Percentiles rank a stretch among this genome's conserved stretches.
phyloP scores from a whole-genome alignment of 768 basidiomycete species.

The Rhodotorula graminis region DNA sequence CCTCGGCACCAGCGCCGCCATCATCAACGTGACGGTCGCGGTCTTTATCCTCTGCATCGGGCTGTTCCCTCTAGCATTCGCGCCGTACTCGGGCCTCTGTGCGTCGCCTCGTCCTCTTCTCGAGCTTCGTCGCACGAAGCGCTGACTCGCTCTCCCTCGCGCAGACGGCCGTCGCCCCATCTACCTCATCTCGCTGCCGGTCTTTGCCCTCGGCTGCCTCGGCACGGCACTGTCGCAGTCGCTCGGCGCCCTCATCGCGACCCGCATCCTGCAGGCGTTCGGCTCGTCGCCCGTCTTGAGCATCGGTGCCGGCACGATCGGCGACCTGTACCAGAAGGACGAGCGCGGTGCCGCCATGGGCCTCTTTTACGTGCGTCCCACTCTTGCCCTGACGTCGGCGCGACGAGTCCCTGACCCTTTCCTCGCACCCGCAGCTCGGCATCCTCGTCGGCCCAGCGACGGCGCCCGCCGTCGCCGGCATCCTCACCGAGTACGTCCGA shows the following conservation, averaged over 20 bases:
- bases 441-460: slow-evolving; percentile 16
- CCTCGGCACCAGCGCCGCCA: neutral
- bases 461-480: slow-evolving; percentile 16
- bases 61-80: slow-evolving; percentile 7
- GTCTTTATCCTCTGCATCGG: slow-evolving; percentile 24
- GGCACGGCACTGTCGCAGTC: slow-evolving; percentile 15
- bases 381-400: too few relatives aligned
- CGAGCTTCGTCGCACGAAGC: too few relatives aligned
- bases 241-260: slow-evolving; percentile 14
- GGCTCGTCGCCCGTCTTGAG: slow-evolving; percentile 14
- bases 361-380: neutral
- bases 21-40: slow-evolving; percentile 17
- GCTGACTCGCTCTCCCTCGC: neutral
- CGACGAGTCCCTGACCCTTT: neutral
- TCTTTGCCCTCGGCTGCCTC: slow-evolving; percentile 18
- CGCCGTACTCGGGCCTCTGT: slow-evolving; percentile 11
- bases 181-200: slow-evolving; percentile 17
- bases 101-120: neutral
- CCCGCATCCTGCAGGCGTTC: slow-evolving; percentile 21
- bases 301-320: slow-evolving; percentile 26
- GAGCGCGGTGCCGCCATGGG: slow-evolving; percentile 18
- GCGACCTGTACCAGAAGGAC: slow-evolving; percentile 15
- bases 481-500: slow-evolving; percentile 25
- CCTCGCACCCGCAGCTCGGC: slow-evolving; percentile 1
- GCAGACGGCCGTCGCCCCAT: slow-evolving; percentile 26